Conservation (phyloP, 2,329 filamentous ascomycete species). For the Calonectria ilicicola region DNA sequence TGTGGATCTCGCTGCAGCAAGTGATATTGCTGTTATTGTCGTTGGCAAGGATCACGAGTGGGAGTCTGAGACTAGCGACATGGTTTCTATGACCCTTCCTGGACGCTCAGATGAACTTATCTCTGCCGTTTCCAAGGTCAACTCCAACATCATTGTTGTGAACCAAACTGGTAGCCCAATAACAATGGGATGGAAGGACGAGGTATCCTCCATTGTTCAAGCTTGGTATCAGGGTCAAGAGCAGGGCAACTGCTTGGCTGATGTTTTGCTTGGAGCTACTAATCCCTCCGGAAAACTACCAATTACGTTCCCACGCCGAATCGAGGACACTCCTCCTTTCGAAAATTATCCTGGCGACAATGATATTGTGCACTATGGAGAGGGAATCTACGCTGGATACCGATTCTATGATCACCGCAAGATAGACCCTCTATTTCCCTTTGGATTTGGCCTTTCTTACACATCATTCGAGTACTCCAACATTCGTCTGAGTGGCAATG, state of each 20-base stretch:
- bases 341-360: conserved; percentile 75
- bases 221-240: conserved; percentile 40
- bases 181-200: conserved; percentile 42
- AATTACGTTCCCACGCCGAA: conserved; percentile 70
- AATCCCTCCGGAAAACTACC: conserved; percentile 67
- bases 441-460: conserved; percentile 29
- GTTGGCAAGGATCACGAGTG: conserved; percentile 31
- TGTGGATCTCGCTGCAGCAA: conserved; percentile 16
- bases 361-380: conserved; percentile 73
- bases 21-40: conserved; percentile 23
- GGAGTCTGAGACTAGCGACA: conserved; percentile 31
- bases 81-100: conserved; percentile 27
- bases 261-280: conserved; percentile 30
- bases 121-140: not conserved
- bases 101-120: conserved; percentile 24
- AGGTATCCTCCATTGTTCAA: conserved; percentile 49
- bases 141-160: conserved; percentile 25
- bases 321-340: conserved; percentile 77
- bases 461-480: conserved; percentile 51
- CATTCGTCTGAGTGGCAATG: conserved; percentile 13
- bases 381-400: conserved; percentile 80
- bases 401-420: conserved; percentile 71
- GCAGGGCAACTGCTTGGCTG: conserved; percentile 35
- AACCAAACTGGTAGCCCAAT: conserved; percentile 45
- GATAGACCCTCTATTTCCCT: conserved; percentile 56